Evolutionary conservation across 2,329 filamentous ascomycete genomes (phyloP), one percentile per base, ranked within the genome.

Genomic region (Talaromyces albobiverticillius): DNA sequence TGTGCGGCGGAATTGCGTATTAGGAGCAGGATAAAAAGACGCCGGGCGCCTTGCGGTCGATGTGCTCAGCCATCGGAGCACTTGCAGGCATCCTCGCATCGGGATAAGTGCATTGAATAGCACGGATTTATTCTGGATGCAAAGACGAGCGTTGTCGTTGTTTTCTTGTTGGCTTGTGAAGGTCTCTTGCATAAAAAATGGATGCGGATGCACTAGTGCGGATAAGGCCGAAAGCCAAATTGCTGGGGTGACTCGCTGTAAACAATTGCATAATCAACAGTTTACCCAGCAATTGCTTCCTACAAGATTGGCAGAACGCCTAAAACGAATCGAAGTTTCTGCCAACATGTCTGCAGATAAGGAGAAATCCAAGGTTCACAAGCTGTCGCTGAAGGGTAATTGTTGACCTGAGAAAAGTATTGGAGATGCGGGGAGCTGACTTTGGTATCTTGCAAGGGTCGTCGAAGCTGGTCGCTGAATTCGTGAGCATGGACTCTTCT

Each of bases 391-490:
- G 51, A 74, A 73, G 67, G 73, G 74, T 75, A 56, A 13, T 11
- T 11, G 25, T 6, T 36, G 34, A 18, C 34, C 25, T 14, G n/a
- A 29, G 54, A 43, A 29, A 18, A 51, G 34, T 2, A 18, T 10
- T 40, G 42, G 31, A 50, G n/a, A 46, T 51, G 41, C 54, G 50
- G 48, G 38, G 58, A 57, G 34, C 68, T 76, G 53, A 76, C 59
- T 57, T 32, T 31, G 5, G 26, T 29, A 10, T 6, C 10, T 29
- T 20, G 57, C 42, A 60, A 85, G 83, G 85, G 53, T 88, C 85
- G 63, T 84, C 90, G 36, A 95, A 93, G 74, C 83, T 95, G 34
- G 91, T 97, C 55, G 89, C 93, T 42, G 94, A 99, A 78, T 99
- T 99, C 72, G 91, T 95, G 78, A 71, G 88, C 40, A 18, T 9